These are phyloP conservation scores for Rhizomucor miehei DNA, from an alignment of 371 early-diverging fungal species.

Conservation along the genomic window DNA sequence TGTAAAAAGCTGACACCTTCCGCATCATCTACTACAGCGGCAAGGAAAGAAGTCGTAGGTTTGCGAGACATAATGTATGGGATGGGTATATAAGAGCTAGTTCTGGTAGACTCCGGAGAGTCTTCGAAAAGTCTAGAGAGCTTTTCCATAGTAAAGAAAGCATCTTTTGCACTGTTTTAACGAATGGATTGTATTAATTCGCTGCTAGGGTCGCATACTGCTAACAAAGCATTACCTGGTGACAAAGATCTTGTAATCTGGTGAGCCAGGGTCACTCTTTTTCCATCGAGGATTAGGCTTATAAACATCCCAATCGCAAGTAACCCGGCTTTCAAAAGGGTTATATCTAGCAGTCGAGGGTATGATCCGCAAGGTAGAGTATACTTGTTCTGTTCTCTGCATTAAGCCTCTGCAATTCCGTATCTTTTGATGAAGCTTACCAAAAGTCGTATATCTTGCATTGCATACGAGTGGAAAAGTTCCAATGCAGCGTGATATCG, in stretches of 20 bases:
- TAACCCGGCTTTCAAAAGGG: not conserved
- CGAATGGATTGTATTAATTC: not conserved
- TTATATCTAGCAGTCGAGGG: constrained; percentile 1
- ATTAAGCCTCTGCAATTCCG: not conserved
- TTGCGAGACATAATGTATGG: constrained; percentile 2
- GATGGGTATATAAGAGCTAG: not conserved
- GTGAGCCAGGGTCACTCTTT: constrained; percentile 46
- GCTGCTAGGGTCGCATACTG: too few species aligned
- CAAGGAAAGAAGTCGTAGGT: constrained; percentile 15
- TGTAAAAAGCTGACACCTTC: constrained; percentile 29
- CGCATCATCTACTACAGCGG: constrained; percentile 29
- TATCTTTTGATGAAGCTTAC: not conserved
- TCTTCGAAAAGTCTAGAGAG: not conserved
- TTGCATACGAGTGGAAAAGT: too few species aligned
- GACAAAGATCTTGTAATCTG: constrained; percentile 42
- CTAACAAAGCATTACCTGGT: constrained; percentile 17
- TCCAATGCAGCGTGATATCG: too few species aligned
- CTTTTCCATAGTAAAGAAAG: not conserved
- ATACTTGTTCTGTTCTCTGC: not conserved
- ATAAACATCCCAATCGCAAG: constrained; percentile 50
- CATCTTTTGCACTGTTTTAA: not conserved
- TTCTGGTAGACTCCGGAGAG: too few species aligned
- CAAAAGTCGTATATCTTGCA: too few species aligned
- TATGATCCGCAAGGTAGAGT: not conserved
- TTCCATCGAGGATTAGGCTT: constrained; percentile 48